Percentiles rank a stretch among this genome's conserved stretches.
Evolutionary conservation across 495 filamentous ascomycete species (phyloP).

Genomic region (Xylaria palmicola): DNA sequence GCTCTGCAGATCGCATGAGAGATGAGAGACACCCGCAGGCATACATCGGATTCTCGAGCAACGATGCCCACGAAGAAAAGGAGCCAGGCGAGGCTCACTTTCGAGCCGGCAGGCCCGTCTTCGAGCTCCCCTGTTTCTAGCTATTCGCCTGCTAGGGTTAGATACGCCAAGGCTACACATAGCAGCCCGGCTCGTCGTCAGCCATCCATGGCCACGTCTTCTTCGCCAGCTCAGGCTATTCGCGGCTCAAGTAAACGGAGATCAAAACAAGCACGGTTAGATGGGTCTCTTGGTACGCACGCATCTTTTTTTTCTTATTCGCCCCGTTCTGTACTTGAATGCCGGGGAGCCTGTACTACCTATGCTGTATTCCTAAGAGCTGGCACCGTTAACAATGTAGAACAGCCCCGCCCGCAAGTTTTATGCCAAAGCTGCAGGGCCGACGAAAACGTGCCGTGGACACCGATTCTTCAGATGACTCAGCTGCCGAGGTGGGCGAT

Average conservation of each 20-base stretch:
- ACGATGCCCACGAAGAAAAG: slow-evolving; percentile 24
- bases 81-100: slow-evolving; percentile 25
- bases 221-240: slow-evolving; percentile 2
- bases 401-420: slow-evolving; percentile 17
- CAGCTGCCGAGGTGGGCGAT: slow-evolving; percentile 18
- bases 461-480: slow-evolving; percentile 20
- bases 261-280: slow-evolving; percentile 9
- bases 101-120: slow-evolving; percentile 17
- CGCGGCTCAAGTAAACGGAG: neutral
- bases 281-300: slow-evolving; percentile 15
- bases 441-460: neutral
- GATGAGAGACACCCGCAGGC: neutral
- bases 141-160: slow-evolving; percentile 21
- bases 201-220: neutral
- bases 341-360: neutral
- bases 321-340: neutral
- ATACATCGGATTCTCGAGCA: neutral
- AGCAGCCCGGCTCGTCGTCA: slow-evolving; percentile 10
- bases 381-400: neutral
- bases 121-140: slow-evolving; percentile 7
- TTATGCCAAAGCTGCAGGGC: slow-evolving; percentile 16
- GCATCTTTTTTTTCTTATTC: neutral
- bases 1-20: neutral
- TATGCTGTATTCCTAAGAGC: neutral
- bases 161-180: slow-evolving; percentile 13